Conservation (phyloP, 2,329 filamentous ascomycete species). For the Aquanectria penicillioides region DNA sequence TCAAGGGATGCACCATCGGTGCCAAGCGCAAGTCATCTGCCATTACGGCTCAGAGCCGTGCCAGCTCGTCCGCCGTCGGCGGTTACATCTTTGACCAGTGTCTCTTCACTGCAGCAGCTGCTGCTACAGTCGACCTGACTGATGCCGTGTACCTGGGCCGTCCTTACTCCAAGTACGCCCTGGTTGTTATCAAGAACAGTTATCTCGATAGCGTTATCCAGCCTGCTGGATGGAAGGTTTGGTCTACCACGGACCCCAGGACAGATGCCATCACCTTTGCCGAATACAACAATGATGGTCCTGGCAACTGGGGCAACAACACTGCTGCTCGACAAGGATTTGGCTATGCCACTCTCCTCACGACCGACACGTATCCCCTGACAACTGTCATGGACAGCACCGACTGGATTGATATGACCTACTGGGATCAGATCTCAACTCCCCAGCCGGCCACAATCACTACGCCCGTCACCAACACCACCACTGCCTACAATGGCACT, state of each 20-base stretch:
- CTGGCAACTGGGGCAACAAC: slow-evolving; percentile 39
- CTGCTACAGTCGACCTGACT: slow-evolving; percentile 33
- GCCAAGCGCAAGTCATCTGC: slow-evolving; percentile 43
- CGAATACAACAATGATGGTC: slow-evolving; percentile 69
- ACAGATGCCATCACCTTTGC: slow-evolving; percentile 66
- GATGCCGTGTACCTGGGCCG: slow-evolving; percentile 57
- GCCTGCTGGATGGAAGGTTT: slow-evolving; percentile 54
- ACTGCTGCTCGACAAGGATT: slow-evolving; percentile 26
- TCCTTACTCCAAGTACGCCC: slow-evolving; percentile 56
- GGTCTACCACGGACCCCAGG: slow-evolving; percentile 64
- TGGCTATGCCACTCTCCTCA: slow-evolving; percentile 34
- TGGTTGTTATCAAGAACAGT: slow-evolving; percentile 59
- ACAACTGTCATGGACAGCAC: slow-evolving; percentile 33
- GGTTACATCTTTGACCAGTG: slow-evolving; percentile 46
- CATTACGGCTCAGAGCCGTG: slow-evolving; percentile 44
- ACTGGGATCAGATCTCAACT: slow-evolving; percentile 35
- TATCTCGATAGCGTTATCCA: slow-evolving; percentile 51
- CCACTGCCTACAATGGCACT: slow-evolving; percentile 49
- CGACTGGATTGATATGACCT: slow-evolving; percentile 38
- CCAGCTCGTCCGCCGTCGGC: slow-evolving; percentile 37
- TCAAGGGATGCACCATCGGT: slow-evolving; percentile 49
- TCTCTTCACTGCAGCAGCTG: slow-evolving; percentile 37
- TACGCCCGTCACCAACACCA: slow-evolving; percentile 39
- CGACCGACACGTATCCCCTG: slow-evolving; percentile 30
- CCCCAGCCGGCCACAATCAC: slow-evolving; percentile 24